Conservation (phyloP, 2,329 filamentous ascomycete species). For the Xylariomycetidae sp. region DNA sequence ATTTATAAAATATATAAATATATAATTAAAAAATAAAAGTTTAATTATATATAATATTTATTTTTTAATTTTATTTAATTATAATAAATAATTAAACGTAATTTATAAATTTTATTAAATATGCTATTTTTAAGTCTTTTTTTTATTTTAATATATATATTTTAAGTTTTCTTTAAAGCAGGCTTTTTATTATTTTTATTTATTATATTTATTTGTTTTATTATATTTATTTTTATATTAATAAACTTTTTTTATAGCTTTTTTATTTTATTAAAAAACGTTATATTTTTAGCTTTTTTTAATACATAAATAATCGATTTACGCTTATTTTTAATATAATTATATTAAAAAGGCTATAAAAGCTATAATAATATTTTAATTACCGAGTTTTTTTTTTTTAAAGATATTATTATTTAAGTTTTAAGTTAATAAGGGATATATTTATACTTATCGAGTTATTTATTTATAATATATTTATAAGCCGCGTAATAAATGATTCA, state of each 20-base stretch:
- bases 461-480: too few relatives aligned
- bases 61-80: conserved; percentile 1
- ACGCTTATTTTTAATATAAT: background rate
- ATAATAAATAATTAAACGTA: background rate
- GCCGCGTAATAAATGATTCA: too few relatives aligned
- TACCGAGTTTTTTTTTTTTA: background rate
- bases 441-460: too few relatives aligned
- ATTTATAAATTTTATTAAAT: background rate
- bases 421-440: background rate
- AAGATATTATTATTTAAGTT: background rate
- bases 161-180: too few relatives aligned
- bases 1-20: conserved; percentile 1
- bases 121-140: background rate
- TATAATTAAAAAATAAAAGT: background rate
- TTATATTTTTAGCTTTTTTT: too few relatives aligned
- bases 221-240: background rate
- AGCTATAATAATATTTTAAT: background rate
- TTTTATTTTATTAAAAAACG: background rate
- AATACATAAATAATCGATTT: too few relatives aligned
- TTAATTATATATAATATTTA: background rate
- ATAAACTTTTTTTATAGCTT: background rate
- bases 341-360: background rate
- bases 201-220: background rate
- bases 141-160: background rate
- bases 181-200: background rate